Percentiles rank a stretch among this genome's conserved stretches.
Conservation (phyloP, 768 basidiomycete species). For the Agaricus blazei region DNA sequence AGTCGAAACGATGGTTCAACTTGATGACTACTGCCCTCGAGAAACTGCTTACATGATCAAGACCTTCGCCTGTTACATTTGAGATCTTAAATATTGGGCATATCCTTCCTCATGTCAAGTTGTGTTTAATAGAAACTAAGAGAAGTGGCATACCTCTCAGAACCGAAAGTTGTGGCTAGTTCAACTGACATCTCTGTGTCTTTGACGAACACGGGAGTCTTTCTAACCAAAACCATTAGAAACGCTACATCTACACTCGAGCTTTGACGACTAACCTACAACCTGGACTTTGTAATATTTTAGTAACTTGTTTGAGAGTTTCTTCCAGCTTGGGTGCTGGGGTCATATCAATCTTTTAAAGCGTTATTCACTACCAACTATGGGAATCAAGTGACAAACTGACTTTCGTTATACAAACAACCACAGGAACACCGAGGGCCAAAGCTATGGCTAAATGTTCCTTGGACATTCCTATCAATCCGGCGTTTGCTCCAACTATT, state of each 20-base stretch:
- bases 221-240: slow-evolving; percentile 34
- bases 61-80: slow-evolving; percentile 92
- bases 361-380: background rate
- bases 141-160: slow-evolving; percentile 50
- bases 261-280: slow-evolving; percentile 52
- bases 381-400: slow-evolving; percentile 3
- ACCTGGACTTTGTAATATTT: slow-evolving; percentile 89
- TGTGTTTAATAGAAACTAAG: background rate
- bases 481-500: slow-evolving; percentile 94
- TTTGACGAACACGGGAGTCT: slow-evolving; percentile 80
- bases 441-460: slow-evolving; percentile 95
- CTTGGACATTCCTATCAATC: slow-evolving; percentile 87
- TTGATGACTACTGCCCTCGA: background rate
- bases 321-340: slow-evolving; percentile 88
- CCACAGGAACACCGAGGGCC: slow-evolving; percentile 88
- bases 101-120: slow-evolving; percentile 41
- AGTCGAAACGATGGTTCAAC: background rate
- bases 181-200: slow-evolving; percentile 79
- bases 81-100: slow-evolving; percentile 92
- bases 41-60: slow-evolving; percentile 54
- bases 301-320: slow-evolving; percentile 87
- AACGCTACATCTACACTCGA: background rate
- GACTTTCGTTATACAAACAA: slow-evolving; percentile 93
- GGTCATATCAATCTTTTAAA: slow-evolving; percentile 87
- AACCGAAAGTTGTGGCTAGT: slow-evolving; percentile 66